These are phyloP conservation scores for Penicillium malachiteum DNA, from an alignment of 495 filamentous ascomycete species.

Conservation along the genomic window DNA sequence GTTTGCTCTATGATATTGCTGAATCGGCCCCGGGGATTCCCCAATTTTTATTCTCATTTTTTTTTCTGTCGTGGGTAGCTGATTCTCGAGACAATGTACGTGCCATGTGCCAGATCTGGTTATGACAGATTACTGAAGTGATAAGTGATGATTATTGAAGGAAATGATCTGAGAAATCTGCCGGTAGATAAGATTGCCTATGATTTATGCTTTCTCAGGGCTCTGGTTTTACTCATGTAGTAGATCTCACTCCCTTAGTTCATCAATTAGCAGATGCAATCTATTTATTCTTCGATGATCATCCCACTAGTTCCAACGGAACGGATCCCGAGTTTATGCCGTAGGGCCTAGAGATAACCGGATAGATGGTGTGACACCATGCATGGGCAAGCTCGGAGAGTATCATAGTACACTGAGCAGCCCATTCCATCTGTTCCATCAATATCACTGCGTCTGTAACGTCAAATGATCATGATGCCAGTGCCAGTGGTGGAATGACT, in stretches of 20 bases:
- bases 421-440: no score
- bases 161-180: slow-evolving; percentile 9
- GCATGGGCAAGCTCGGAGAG: no score
- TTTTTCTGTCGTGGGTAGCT: slow-evolving; percentile 6
- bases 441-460: no score
- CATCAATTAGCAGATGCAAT: slow-evolving; percentile 7
- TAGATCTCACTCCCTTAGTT: background rate
- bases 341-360: no score
- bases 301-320: no score
- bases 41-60: slow-evolving; percentile 1
- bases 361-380: no score
- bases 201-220: slow-evolving; percentile 7
- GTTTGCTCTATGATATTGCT: slow-evolving; percentile 9
- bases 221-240: background rate
- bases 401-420: no score
- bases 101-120: background rate
- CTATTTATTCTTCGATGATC: background rate
- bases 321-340: no score
- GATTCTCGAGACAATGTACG: slow-evolving; percentile 10
- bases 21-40: slow-evolving; percentile 4
- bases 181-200: slow-evolving; percentile 10
- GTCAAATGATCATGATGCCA: no score
- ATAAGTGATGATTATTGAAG: slow-evolving; percentile 1
- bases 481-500: no score
- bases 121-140: background rate